Base-by-base conservation (phyloP, 108 stramenopile species). In the Cylindrotheca fusiformis region DNA sequence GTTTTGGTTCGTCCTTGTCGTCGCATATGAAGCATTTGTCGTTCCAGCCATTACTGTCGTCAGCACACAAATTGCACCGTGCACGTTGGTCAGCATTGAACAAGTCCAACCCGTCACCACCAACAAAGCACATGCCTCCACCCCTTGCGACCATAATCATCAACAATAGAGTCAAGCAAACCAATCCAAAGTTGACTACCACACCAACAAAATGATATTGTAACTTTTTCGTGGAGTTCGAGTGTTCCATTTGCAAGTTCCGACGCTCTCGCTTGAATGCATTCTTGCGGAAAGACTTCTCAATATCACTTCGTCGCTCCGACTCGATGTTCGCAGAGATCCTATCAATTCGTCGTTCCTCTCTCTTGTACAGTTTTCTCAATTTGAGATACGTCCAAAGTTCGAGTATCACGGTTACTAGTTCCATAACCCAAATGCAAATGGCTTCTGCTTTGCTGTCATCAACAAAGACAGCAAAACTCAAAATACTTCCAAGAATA, bases 381-480 rank as follows among this genome's bases (percentile, higher is more conserved):
- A 69, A 48, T 12, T 56, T 24, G 6, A 55, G 59, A 41, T 77
- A 77, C 1, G 60, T 32, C 19, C 61, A 18, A 58, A 65, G 67
- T 26, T 77, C 75, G 22, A 55, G 67, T 32, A 50, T 36, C 0
- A 77, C 56, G 14, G 75, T 65, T 5, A 46, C n/a, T 25, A 57
- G 48, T 55, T 77, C 75, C 4, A 77, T 61, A 18, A 66, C 32
- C 75, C 75, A 77, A 68, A 77, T 77, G 19, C 25, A 22, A 3
- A 67, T 53, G 8, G 75, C 75, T 48, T 62, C 68, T 3, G 19
- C 20, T 21, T 65, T 45, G 10, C 66, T 51, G 44, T 77, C 75
- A 28, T 70, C 65, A 56, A 77, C 69, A 60, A 77, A 77, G 63
- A 77, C 55, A 20, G 64, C 75, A 51, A 77, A 67, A 2, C 68